phyloP scores from a whole-genome alignment of 2,329 filamentous ascomycete genomes.

The Anthostomella pinea region DNA sequence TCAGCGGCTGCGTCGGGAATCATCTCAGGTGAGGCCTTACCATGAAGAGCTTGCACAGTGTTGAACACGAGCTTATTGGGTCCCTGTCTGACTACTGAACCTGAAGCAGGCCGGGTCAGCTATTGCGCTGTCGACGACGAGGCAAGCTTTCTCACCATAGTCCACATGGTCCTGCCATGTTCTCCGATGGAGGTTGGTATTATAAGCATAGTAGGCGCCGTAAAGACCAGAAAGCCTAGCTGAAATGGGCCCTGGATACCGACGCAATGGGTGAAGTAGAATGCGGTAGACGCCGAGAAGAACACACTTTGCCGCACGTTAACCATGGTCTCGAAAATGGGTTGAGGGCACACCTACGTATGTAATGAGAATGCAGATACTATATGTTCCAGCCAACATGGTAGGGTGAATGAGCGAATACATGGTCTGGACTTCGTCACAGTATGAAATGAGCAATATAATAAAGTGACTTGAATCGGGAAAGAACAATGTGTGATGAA shows the following conservation, averaged over 20 bases:
- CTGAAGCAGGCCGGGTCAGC: background rate
- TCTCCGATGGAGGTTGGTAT: background rate
- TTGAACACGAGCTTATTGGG: slow-evolving; percentile 5
- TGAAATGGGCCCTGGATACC: background rate
- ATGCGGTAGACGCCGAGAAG: background rate
- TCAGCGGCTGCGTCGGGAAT: background rate
- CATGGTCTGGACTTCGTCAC: too few relatives aligned
- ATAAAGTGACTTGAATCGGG: too few relatives aligned
- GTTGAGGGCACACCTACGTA: background rate
- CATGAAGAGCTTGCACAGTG: slow-evolving; percentile 1
- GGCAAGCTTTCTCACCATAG: background rate
- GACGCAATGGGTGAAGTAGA: background rate
- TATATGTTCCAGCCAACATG: background rate
- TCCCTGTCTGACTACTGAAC: slow-evolving; percentile 1
- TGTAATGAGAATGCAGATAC: background rate
- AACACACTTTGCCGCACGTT: background rate
- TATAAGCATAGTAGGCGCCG: background rate
- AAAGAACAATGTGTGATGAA: too few relatives aligned
- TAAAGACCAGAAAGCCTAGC: slow-evolving; percentile 1
- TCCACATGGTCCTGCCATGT: background rate
- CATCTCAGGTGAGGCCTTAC: background rate
- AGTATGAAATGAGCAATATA: too few relatives aligned
- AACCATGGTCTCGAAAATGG: background rate
- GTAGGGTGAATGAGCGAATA: too few relatives aligned
- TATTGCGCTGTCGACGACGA: background rate